Conservation (phyloP, 768 basidiomycete genomes). For the Phylloporus sp. region DNA sequence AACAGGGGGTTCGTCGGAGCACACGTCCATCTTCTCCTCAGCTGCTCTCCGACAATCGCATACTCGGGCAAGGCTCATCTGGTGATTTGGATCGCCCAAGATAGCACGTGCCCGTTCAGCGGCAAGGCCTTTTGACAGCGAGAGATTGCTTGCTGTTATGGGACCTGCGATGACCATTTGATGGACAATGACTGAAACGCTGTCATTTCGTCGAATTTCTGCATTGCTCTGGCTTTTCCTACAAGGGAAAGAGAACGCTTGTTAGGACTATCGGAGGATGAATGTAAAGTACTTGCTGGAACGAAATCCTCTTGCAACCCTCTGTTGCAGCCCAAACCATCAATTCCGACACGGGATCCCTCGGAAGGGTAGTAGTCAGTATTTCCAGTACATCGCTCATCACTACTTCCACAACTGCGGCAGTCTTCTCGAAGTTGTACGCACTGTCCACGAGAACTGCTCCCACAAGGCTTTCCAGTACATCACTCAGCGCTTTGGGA, state of each 20-base stretch:
- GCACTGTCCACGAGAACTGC: constrained; percentile 79
- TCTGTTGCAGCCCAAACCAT: constrained; percentile 58
- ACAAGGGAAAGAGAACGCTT: not conserved
- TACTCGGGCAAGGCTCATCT: constrained; percentile 40
- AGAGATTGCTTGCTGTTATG: constrained; percentile 51
- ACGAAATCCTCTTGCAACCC: constrained; percentile 53
- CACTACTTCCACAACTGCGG: constrained; percentile 52
- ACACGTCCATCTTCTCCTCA: constrained; percentile 12
- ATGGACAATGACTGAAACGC: constrained; percentile 58
- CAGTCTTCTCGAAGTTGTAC: constrained; percentile 68
- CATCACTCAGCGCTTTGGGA: constrained; percentile 81
- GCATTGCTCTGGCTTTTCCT: constrained; percentile 45
- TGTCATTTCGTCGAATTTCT: constrained; percentile 44
- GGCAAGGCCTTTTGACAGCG: constrained; percentile 65
- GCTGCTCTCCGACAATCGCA: constrained; percentile 38
- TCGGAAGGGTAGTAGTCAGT: constrained; percentile 54
- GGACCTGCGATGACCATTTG: constrained; percentile 55
- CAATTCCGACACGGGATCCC: constrained; percentile 72
- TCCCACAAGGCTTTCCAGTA: constrained; percentile 81
- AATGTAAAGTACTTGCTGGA: constrained; percentile 37
- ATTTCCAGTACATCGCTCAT: constrained; percentile 66
- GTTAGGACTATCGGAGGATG: constrained; percentile 2
- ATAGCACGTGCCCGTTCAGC: constrained; percentile 58
- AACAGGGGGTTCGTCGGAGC: constrained; percentile 15
- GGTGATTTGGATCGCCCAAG: constrained; percentile 45